Evolutionary conservation across 225 moss, liverwort and hornwort genomes (phyloP).

Genomic region (Straminergon stramineum): DNA sequence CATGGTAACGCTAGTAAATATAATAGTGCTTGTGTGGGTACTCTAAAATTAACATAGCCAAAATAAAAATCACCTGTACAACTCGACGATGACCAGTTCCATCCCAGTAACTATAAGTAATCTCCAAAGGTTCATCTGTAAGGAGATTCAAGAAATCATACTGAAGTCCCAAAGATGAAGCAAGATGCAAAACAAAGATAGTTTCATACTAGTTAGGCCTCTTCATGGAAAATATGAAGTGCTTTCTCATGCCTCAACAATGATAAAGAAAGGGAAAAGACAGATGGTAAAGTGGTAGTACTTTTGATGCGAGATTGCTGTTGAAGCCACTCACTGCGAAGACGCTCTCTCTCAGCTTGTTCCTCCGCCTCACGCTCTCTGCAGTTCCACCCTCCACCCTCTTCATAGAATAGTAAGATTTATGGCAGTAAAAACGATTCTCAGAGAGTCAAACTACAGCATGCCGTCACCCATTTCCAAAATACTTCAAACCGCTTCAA

Average conservation of each 20-base stretch:
- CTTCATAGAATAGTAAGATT: conserved; percentile 75
- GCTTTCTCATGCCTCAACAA: background rate
- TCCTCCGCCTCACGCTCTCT: conserved; percentile 99
- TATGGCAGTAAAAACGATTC: conserved; percentile 1
- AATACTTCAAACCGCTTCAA: background rate
- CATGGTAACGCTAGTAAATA: background rate
- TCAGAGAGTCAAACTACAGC: background rate
- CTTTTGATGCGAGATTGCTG: conserved; percentile 86
- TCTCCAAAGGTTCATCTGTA: conserved; percentile 89
- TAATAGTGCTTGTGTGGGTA: background rate
- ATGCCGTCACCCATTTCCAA: background rate
- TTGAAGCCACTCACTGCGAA: conserved; percentile 79
- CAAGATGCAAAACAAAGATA: background rate
- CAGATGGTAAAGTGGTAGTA: conserved; percentile 5
- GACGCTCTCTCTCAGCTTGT: conserved; percentile 83
- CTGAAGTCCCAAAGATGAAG: background rate
- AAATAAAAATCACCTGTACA: conserved; percentile 46
- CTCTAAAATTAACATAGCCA: background rate
- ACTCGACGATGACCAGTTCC: conserved; percentile 98
- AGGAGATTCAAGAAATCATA: background rate
- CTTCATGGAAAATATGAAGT: background rate
- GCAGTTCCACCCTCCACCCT: conserved; percentile 91
- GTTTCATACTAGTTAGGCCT: background rate
- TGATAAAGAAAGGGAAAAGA: background rate
- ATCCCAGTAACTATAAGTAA: conserved; percentile 99